Conservation (phyloP, 2,329 filamentous ascomycete genomes). For the Pseudocercospora vitis region DNA sequence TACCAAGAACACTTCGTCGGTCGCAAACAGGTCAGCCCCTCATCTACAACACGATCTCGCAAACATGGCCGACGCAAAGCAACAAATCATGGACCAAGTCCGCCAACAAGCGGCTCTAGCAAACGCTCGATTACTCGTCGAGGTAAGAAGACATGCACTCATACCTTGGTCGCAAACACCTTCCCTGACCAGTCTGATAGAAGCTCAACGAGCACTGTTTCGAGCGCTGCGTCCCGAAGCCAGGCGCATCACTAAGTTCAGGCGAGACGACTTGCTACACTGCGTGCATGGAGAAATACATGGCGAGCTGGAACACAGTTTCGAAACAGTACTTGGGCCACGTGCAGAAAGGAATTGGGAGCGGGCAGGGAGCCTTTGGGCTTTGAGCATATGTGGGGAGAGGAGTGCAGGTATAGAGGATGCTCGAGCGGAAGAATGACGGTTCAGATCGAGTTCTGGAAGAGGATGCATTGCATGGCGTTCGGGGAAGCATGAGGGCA, state of each 20-base stretch:
- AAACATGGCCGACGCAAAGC: conserved; percentile 46
- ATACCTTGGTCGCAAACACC: neutral
- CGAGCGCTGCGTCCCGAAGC: conserved; percentile 56
- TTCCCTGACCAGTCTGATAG: conserved; percentile 32
- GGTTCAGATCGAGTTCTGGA: neutral
- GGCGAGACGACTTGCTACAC: conserved; percentile 53
- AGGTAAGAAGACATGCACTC: conserved; percentile 39
- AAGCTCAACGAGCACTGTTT: conserved; percentile 60
- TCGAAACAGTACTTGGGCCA: conserved; percentile 51
- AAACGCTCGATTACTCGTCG: conserved; percentile 53
- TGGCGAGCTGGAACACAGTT: conserved; percentile 54
- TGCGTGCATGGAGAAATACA: conserved; percentile 58
- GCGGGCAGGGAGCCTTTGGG: conserved; percentile 25
- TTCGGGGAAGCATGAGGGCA: conserved; percentile 4
- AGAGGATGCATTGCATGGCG: conserved; percentile 13
- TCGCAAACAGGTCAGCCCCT: too few relatives aligned
- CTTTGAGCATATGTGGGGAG: conserved; percentile 15
- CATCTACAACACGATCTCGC: neutral
- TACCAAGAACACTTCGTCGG: too few relatives aligned
- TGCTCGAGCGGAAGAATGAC: neutral
- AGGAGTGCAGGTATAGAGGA: neutral
- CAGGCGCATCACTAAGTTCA: conserved; percentile 51
- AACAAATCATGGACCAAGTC: conserved; percentile 53
- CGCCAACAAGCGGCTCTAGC: conserved; percentile 54
- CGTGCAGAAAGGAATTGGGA: conserved; percentile 45